phyloP scores from a whole-genome alignment of 192 early-diverging fungal genomes.

The Podila verticillata region DNA sequence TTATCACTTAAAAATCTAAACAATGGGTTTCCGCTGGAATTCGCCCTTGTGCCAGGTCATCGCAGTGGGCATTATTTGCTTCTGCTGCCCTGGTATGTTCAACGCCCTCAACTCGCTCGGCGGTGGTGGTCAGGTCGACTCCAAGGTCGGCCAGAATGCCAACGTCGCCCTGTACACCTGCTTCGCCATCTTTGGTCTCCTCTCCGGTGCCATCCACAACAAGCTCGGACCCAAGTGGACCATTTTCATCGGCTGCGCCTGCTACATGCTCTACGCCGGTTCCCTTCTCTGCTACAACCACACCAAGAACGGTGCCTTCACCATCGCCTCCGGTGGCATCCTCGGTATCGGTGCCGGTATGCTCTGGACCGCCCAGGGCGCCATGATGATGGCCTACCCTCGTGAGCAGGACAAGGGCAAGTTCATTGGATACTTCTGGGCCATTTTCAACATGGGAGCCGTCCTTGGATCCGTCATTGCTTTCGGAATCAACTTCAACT shows the following conservation, averaged over 20 bases:
- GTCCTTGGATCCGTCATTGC: slow-evolving; percentile 81
- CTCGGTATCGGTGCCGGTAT: slow-evolving; percentile 86
- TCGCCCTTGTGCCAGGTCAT: slow-evolving; percentile 76
- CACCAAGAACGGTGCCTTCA: slow-evolving; percentile 64
- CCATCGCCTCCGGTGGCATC: slow-evolving; percentile 78
- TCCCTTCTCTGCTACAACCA: slow-evolving; percentile 80
- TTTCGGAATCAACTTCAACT: slow-evolving; percentile 76
- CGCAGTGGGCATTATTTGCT: slow-evolving; percentile 77
- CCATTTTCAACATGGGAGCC: slow-evolving; percentile 85
- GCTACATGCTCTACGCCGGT: slow-evolving; percentile 81
- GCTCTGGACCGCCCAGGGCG: slow-evolving; percentile 77
- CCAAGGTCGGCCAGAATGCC: slow-evolving; percentile 72
- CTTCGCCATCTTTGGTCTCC: slow-evolving; percentile 81
- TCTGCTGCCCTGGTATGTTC: slow-evolving; percentile 84
- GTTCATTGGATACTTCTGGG: slow-evolving; percentile 89
- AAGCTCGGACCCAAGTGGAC: slow-evolving; percentile 78
- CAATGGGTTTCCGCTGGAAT: slow-evolving; percentile 55
- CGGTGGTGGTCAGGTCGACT: slow-evolving; percentile 71
- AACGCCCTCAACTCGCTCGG: slow-evolving; percentile 75
- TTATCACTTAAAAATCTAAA: not conserved
- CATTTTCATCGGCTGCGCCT: slow-evolving; percentile 71
- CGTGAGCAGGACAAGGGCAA: slow-evolving; percentile 82
- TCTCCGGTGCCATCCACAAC: slow-evolving; percentile 83
- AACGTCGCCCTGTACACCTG: slow-evolving; percentile 82
- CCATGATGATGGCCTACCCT: slow-evolving; percentile 91